Conservation (phyloP, 78 protist species). For the Dictyostelium brefeldianum region DNA sequence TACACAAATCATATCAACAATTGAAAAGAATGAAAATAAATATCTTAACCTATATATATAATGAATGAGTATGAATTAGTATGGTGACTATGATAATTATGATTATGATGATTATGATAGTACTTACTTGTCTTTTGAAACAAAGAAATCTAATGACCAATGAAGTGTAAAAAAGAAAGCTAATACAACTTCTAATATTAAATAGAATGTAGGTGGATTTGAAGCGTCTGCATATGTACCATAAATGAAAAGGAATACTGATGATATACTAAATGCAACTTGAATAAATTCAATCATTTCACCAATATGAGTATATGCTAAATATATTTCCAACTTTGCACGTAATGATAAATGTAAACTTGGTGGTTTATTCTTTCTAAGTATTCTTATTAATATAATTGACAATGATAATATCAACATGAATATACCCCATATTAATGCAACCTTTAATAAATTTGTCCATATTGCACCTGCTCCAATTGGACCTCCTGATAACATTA, state of each 20-base stretch:
- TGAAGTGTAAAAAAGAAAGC: slow-evolving; percentile 41
- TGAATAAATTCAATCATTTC: slow-evolving; percentile 64
- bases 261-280: slow-evolving; percentile 38
- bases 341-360: slow-evolving; percentile 21
- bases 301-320: slow-evolving; percentile 75
- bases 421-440: not conserved
- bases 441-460: slow-evolving; percentile 33
- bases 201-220: slow-evolving; percentile 20
- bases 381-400: slow-evolving; percentile 24
- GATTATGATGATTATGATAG: no score
- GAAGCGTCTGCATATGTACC: slow-evolving; percentile 35
- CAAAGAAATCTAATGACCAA: slow-evolving; percentile 63
- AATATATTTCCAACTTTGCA: slow-evolving; percentile 55
- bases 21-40: slow-evolving; percentile 73
- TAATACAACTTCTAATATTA: slow-evolving; percentile 5
- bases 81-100: no score
- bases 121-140: slow-evolving; percentile 74
- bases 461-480: slow-evolving; percentile 48
- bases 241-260: slow-evolving; percentile 49
- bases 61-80: no score
- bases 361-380: slow-evolving; percentile 14
- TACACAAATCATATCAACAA: slow-evolving; percentile 58
- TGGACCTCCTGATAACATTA: not conserved
- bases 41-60: slow-evolving; percentile 32
- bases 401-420: not conserved